Conservation (phyloP, 1,139 yeast genomes). For the Lodderomyces jiufengensis region DNA sequence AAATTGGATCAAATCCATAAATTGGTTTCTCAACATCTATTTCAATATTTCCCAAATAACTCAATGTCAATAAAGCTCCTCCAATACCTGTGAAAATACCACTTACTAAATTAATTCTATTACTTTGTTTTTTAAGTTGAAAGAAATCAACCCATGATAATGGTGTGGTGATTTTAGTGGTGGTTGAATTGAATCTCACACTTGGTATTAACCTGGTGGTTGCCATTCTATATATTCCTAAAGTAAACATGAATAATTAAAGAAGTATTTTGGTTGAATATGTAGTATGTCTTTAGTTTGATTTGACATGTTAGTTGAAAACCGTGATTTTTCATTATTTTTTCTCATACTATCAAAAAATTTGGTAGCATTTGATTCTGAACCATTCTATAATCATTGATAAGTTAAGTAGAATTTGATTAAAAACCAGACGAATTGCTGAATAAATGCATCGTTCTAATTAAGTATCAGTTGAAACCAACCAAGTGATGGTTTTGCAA, state of each 20-base stretch:
- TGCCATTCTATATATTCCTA: conserved; percentile 13
- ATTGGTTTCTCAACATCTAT: conserved; percentile 80
- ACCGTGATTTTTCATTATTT: too few species aligned
- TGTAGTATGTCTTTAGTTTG: too few species aligned
- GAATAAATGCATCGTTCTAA: too few species aligned
- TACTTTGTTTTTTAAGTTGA: conserved; percentile 68
- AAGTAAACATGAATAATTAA: conserved; percentile 9
- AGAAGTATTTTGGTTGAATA: background rate
- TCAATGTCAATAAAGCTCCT: conserved; percentile 73
- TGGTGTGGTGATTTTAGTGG: conserved; percentile 9
- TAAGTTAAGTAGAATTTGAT: too few species aligned
- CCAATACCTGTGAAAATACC: conserved; percentile 65
- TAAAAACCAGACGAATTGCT: too few species aligned
- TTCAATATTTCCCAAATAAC: conserved; percentile 71
- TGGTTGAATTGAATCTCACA: conserved; percentile 24
- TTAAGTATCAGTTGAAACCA: too few species aligned
- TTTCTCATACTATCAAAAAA: too few species aligned
- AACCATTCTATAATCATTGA: too few species aligned
- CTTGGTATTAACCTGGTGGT: conserved; percentile 6
- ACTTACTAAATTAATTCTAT: conserved; percentile 62
- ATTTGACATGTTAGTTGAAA: too few species aligned
- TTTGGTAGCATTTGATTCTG: too few species aligned
- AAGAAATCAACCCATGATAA: conserved; percentile 80
- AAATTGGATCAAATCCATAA: conserved; percentile 82
- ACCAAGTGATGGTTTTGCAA: too few species aligned